phyloP scores from a whole-genome alignment of 768 basidiomycete species.

The Mycena venus region DNA sequence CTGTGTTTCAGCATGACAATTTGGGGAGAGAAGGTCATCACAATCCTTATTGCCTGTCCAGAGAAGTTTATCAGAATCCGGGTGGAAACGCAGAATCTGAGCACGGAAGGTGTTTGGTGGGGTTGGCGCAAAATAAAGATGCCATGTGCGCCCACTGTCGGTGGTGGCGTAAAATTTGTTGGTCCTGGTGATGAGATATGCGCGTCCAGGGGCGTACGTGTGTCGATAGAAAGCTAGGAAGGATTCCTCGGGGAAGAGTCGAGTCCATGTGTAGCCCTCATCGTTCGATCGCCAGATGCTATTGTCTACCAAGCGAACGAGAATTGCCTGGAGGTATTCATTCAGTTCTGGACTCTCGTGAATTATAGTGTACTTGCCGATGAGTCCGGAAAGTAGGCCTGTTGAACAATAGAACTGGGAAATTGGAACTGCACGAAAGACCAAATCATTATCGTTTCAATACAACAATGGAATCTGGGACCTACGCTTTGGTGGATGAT shows the following conservation, averaged over 20 bases:
- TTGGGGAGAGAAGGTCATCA: slow-evolving; percentile 44
- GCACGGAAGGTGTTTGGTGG: slow-evolving; percentile 85
- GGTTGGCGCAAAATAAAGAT: slow-evolving; percentile 65
- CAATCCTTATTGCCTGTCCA: slow-evolving; percentile 89
- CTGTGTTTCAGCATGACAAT: slow-evolving; percentile 81
- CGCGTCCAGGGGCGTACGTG: slow-evolving; percentile 80
- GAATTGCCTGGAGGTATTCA: slow-evolving; percentile 70
- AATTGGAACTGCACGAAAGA: slow-evolving; percentile 72
- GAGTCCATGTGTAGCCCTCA: slow-evolving; percentile 93
- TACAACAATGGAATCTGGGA: too few relatives aligned
- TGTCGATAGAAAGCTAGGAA: slow-evolving; percentile 93
- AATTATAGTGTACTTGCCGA: slow-evolving; percentile 56
- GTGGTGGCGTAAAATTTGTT: slow-evolving; percentile 82
- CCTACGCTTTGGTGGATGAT: too few relatives aligned
- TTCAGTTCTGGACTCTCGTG: slow-evolving; percentile 8
- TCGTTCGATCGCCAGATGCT: slow-evolving; percentile 93
- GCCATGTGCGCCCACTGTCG: slow-evolving; percentile 83
- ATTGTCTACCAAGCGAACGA: slow-evolving; percentile 82
- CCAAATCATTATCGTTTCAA: too few relatives aligned
- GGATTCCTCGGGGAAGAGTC: slow-evolving; percentile 66
- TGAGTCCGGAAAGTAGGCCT: slow-evolving; percentile 87
- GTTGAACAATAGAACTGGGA: slow-evolving; percentile 70
- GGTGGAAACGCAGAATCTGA: slow-evolving; percentile 88
- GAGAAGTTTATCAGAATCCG: slow-evolving; percentile 85
- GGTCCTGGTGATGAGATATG: slow-evolving; percentile 86